Percentiles rank a stretch among this genome's conserved stretches.
Conservation (phyloP, 2,329 filamentous ascomycete genomes). For the Clonostachys byssicola region DNA sequence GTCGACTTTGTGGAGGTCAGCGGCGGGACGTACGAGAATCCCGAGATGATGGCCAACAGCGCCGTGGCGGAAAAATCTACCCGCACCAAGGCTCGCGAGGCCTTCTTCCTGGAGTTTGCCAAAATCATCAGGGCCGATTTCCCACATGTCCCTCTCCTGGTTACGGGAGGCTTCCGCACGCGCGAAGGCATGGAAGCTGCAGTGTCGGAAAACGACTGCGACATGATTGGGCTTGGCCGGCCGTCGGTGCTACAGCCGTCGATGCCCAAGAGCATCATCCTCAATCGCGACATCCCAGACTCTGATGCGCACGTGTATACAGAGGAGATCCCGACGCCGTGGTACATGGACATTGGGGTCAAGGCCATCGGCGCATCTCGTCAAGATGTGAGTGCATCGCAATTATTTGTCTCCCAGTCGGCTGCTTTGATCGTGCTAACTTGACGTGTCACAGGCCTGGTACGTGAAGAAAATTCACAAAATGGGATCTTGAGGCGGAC, state of each 20-base stretch:
- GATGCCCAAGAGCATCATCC: constrained; percentile 25
- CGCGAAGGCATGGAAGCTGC: constrained; percentile 33
- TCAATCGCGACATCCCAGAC: constrained; percentile 26
- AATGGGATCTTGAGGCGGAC: too few relatives aligned
- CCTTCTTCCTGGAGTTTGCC: constrained; percentile 66
- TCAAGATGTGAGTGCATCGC: too few relatives aligned
- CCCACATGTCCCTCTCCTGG: constrained; percentile 41
- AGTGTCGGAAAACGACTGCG: constrained; percentile 27
- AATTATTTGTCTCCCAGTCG: too few relatives aligned
- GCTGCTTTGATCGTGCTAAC: too few relatives aligned
- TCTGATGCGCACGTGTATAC: constrained; percentile 2
- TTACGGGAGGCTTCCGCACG: constrained; percentile 61
- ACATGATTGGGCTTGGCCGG: constrained; percentile 33
- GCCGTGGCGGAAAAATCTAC: not conserved
- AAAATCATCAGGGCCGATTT: constrained; percentile 40
- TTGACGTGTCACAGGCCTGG: too few relatives aligned
- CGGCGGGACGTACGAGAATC: constrained; percentile 56
- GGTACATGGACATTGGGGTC: not conserved
- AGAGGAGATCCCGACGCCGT: not conserved
- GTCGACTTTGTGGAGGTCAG: constrained; percentile 68
- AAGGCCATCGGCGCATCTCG: too few relatives aligned
- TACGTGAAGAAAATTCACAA: too few relatives aligned
- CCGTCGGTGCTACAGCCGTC: constrained; percentile 30
- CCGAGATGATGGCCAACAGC: constrained; percentile 27
- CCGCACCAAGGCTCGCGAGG: constrained; percentile 50